These are phyloP conservation scores for Aspergillus oerlinghausenensis DNA, from an alignment of 2,329 filamentous ascomycete genomes.

Conservation along the genomic window DNA sequence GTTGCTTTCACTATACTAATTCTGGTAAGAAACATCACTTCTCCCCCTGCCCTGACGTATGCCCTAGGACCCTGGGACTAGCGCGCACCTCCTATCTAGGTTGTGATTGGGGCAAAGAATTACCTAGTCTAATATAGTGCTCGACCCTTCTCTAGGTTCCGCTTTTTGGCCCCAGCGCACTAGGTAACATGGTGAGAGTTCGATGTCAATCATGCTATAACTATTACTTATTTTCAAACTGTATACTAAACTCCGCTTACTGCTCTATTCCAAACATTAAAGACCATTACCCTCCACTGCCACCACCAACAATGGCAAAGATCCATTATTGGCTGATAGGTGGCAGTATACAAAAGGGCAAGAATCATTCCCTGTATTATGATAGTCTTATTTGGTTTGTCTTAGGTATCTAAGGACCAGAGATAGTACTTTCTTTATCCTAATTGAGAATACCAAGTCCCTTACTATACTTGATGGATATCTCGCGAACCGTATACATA, in stretches of 20 bases:
- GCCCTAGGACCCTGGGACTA: too few relatives aligned
- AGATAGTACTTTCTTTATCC: background rate
- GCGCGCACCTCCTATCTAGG: too few relatives aligned
- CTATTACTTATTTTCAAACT: background rate
- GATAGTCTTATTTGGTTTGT: background rate
- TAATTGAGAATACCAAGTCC: background rate
- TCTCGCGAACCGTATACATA: too few relatives aligned
- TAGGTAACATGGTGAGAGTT: background rate
- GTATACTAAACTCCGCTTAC: background rate
- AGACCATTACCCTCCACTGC: background rate
- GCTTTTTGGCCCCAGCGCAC: too few relatives aligned
- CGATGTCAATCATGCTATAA: background rate
- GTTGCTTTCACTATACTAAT: too few relatives aligned
- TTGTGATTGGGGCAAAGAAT: too few relatives aligned
- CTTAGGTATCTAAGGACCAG: background rate
- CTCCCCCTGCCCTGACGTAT: too few relatives aligned
- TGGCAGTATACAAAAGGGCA: background rate
- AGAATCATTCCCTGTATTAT: background rate
- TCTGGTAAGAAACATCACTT: too few relatives aligned
- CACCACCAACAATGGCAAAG: background rate
- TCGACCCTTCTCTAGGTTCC: too few relatives aligned
- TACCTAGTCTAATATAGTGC: too few relatives aligned
- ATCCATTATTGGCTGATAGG: conserved; percentile 1
- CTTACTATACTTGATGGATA: too few relatives aligned
- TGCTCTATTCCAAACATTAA: background rate